Conservation (phyloP, 192 early-diverging fungal genomes). For the Backusella liffmaniae region DNA sequence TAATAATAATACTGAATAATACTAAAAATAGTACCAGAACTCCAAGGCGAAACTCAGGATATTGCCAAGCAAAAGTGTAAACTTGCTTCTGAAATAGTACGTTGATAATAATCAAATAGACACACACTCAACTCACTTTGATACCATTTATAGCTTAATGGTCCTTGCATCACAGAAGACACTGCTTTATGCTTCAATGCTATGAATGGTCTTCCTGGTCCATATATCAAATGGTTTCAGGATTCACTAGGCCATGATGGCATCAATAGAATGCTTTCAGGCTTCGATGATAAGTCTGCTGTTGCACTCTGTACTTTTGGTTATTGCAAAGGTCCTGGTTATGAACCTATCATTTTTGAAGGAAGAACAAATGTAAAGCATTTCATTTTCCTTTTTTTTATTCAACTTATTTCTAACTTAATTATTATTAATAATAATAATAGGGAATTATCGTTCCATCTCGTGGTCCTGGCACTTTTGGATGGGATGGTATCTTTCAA, state of each 20-base stretch:
- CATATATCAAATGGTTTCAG: slow-evolving; percentile 97
- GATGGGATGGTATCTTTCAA: slow-evolving; percentile 96
- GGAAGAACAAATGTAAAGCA: slow-evolving; percentile 62
- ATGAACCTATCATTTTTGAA: slow-evolving; percentile 87
- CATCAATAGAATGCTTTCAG: slow-evolving; percentile 78
- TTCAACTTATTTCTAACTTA: neutral
- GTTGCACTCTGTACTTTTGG: slow-evolving; percentile 93
- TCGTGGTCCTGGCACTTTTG: slow-evolving; percentile 82
- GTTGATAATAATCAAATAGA: neutral
- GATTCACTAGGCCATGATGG: slow-evolving; percentile 77
- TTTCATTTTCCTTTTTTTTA: neutral
- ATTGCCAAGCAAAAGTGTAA: slow-evolving; percentile 81
- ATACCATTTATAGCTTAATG: slow-evolving; percentile 46
- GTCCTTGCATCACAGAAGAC: slow-evolving; percentile 90
- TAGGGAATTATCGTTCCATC: slow-evolving; percentile 82
- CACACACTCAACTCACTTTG: neutral
- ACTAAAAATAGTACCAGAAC: slow-evolving; percentile 69
- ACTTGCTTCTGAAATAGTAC: slow-evolving; percentile 63
- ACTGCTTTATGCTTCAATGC: slow-evolving; percentile 94
- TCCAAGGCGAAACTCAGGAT: slow-evolving; percentile 82
- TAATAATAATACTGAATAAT: neutral
- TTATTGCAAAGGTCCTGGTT: slow-evolving; percentile 76
- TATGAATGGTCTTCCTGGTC: slow-evolving; percentile 89
- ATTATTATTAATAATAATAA: neutral
- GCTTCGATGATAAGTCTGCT: slow-evolving; percentile 88